Evolutionary conservation across 208 protist genomes (phyloP), one percentile per base, ranked within the genome.

Genomic region (Plasmodiophora brassicae): DNA sequence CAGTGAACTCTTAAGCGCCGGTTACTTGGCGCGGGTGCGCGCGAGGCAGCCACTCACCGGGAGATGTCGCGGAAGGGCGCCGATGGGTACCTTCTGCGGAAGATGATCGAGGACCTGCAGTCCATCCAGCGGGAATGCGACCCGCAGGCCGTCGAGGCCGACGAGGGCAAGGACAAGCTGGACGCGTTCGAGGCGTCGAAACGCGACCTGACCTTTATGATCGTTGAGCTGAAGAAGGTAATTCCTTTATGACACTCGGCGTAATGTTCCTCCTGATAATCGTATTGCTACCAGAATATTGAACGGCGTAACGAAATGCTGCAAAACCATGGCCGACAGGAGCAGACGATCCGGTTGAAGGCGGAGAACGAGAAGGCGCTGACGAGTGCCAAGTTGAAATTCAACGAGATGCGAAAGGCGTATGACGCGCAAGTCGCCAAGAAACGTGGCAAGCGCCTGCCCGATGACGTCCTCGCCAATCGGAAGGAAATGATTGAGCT

Each of bases 81-180:
- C n/a, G 65, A 78, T 38, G 41, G 41, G 10, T 78, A 78, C n/a
- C 32, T 78, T 38, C n/a, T 78, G 5, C 65, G 65, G 32, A 78
- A 78, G n/a, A n/a, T 78, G 14, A 78, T 78, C 5, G 65, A 78
- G 14, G 65, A 78, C n/a, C 65, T 78, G 65, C 65, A 78, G 65
- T 44, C 32, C 65, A 78, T 78, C 41, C 65, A 78, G 65, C 65
- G 65, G 41, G 65, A 78, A 78, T 78, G 65, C 65, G 65, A 78
- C 65, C 65, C 65, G 32, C 32, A 38, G 5, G 65, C 65, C 5
- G 65, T 78, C n/a, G 32, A 78, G n/a, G 65, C 65, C n/a, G 65
- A 78, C 32, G 32, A 78, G 65, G 65, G 65, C 5, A 78, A 78
- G 41, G 65, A 78, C 41, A 78, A 78, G 65, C 5, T 78, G 14